These are phyloP conservation scores for Microstegium vimineum DNA, from an alignment of 176 grass and related monocot species.

Conservation along the genomic window DNA sequence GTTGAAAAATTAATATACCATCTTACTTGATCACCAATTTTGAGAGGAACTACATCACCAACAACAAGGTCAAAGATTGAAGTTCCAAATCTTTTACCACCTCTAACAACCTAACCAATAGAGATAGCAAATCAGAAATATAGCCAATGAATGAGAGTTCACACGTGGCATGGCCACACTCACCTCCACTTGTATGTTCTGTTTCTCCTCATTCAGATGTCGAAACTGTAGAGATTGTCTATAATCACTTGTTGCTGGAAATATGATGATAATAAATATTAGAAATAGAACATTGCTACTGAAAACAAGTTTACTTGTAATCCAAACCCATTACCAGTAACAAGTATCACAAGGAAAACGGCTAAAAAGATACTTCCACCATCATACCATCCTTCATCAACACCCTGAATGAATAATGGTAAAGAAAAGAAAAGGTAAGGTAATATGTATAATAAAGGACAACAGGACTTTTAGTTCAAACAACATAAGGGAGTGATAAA, in stretches of 20 bases:
- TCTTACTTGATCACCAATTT: conserved; percentile 99
- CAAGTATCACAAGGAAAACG: conserved; percentile 93
- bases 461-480: neutral
- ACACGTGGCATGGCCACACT: conserved; percentile 18
- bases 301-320: neutral
- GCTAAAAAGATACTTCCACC: conserved; percentile 96
- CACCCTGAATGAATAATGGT: conserved; percentile 51
- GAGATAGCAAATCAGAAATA: conserved; percentile 21
- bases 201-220: conserved; percentile 95
- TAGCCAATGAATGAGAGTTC: conserved; percentile 2
- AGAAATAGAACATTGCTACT: neutral
- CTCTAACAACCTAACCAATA: conserved; percentile 66
- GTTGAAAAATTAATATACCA: conserved; percentile 36
- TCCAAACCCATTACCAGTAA: conserved; percentile 64
- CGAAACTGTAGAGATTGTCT: conserved; percentile 95
- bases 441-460: conserved; percentile 10
- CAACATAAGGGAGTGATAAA: neutral
- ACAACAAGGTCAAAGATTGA: conserved; percentile 94
- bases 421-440: conserved; percentile 20
- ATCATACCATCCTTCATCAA: conserved; percentile 95
- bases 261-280: conserved; percentile 18
- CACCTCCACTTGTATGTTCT: conserved; percentile 95
- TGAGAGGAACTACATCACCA: conserved; percentile 90
- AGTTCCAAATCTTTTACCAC: conserved; percentile 73
- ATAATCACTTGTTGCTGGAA: conserved; percentile 85